Evolutionary conservation across 352 stramenopile species (phyloP).

Genomic region (Pythium volutum): DNA sequence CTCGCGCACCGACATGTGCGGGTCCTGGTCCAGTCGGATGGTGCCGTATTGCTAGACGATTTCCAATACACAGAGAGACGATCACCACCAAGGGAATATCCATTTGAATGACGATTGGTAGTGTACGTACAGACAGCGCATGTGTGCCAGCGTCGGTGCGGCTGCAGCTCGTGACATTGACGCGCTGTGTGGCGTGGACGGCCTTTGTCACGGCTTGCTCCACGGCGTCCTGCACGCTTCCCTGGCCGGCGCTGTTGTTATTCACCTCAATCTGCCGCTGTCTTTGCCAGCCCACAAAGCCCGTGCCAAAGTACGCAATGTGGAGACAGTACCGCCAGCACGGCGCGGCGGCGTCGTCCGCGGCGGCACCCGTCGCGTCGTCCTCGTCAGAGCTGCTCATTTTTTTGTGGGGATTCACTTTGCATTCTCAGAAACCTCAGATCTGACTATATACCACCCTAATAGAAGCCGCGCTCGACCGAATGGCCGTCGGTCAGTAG

Average conservation of each 20-base stretch:
- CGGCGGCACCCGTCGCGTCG: neutral
- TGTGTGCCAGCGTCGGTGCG: slow-evolving; percentile 83
- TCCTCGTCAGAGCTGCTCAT: slow-evolving; percentile 22
- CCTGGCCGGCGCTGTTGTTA: slow-evolving; percentile 38
- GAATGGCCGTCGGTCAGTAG: slow-evolving; percentile 61
- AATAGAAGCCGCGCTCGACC: slow-evolving; percentile 58
- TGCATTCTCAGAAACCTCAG: slow-evolving; percentile 15
- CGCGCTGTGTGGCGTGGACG: slow-evolving; percentile 37
- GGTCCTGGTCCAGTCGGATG: slow-evolving; percentile 50
- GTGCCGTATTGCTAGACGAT: slow-evolving; percentile 75
- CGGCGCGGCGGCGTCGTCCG: neutral
- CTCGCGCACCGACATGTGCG: slow-evolving; percentile 34
- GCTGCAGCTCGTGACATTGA: slow-evolving; percentile 84
- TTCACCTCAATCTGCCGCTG: slow-evolving; percentile 60
- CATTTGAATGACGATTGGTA: neutral
- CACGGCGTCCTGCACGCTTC: slow-evolving; percentile 79
- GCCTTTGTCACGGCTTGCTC: slow-evolving; percentile 61
- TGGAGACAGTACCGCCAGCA: slow-evolving; percentile 57
- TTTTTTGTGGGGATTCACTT: slow-evolving; percentile 4
- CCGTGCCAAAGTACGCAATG: slow-evolving; percentile 75
- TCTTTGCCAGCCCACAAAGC: slow-evolving; percentile 80
- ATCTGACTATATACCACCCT: slow-evolving; percentile 9
- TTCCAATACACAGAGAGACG: slow-evolving; percentile 4
- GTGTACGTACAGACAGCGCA: slow-evolving; percentile 64
- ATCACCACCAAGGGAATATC: neutral